phyloP scores from a whole-genome alignment of 257 asterid genomes.

The Sherardia arvensis region DNA sequence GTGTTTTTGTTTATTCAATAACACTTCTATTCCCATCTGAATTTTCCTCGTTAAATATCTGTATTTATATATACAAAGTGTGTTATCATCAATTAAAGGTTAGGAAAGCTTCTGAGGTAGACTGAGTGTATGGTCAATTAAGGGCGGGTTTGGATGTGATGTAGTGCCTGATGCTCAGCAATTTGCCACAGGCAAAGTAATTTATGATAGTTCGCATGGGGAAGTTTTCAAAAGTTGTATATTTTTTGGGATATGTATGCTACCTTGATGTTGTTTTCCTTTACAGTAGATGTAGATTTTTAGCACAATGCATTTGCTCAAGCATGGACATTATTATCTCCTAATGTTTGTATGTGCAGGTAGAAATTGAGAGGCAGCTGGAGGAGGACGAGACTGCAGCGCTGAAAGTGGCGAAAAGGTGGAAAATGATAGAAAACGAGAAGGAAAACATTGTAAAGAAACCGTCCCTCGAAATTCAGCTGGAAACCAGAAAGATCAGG shows the following conservation, averaged over 20 bases:
- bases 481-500: constrained; percentile 30
- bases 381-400: constrained; percentile 24
- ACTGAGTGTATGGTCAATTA: too few relatives aligned
- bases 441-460: constrained; percentile 24
- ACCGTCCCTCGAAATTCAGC: constrained; percentile 18
- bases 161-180: too few relatives aligned
- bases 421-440: constrained; percentile 26
- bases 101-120: too few relatives aligned
- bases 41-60: background rate
- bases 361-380: constrained; percentile 19
- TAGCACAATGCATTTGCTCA: too few relatives aligned
- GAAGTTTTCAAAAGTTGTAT: too few relatives aligned
- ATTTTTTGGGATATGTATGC: too few relatives aligned
- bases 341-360: constrained; percentile 11
- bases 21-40: background rate
- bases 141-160: too few relatives aligned
- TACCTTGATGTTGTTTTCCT: too few relatives aligned
- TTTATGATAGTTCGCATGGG: too few relatives aligned
- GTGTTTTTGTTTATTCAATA: background rate
- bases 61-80: background rate
- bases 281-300: too few relatives aligned
- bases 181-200: too few relatives aligned
- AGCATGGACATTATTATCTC: background rate
- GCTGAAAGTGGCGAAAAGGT: constrained; percentile 20
- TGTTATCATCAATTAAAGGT: too few relatives aligned